Conservation (phyloP, 169 alveolate genomes). For the Cystoisospora suis region DNA sequence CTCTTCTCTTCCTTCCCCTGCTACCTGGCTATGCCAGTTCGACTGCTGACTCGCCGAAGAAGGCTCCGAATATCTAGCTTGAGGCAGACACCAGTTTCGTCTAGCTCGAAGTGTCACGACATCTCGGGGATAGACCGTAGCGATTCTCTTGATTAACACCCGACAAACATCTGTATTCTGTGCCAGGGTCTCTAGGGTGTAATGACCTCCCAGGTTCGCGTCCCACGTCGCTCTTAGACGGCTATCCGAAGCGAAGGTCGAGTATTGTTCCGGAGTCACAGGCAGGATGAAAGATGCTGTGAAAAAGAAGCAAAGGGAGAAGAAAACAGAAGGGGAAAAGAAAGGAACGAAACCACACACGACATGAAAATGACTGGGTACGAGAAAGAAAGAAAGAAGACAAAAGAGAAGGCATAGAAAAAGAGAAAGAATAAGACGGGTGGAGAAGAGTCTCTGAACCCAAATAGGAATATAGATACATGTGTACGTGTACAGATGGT, state of each 20-base stretch:
- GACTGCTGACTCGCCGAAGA: no score
- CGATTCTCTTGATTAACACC: conserved; percentile 71
- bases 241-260: conserved; percentile 61
- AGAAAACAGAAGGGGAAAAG: background rate
- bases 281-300: conserved; percentile 59
- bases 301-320: background rate
- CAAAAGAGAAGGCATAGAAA: background rate
- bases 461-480: no score
- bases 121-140: conserved; percentile 75
- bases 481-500: no score
- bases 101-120: conserved; percentile 67
- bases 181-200: conserved; percentile 61
- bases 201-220: conserved; percentile 62
- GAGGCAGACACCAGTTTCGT: conserved; percentile 56
- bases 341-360: background rate
- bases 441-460: no score
- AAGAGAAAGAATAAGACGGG: no score
- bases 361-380: no score
- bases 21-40: no score
- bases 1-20: background rate
- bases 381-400: background rate
- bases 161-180: conserved; percentile 68
- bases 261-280: conserved; percentile 44
- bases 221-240: conserved; percentile 70
- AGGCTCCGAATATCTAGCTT: no score